A percentile compares a stretch with the other conserved stretches of the same genome.
Evolutionary conservation across 306 rosid genomes (phyloP).

Genomic region (Spatholobus suberectus): DNA sequence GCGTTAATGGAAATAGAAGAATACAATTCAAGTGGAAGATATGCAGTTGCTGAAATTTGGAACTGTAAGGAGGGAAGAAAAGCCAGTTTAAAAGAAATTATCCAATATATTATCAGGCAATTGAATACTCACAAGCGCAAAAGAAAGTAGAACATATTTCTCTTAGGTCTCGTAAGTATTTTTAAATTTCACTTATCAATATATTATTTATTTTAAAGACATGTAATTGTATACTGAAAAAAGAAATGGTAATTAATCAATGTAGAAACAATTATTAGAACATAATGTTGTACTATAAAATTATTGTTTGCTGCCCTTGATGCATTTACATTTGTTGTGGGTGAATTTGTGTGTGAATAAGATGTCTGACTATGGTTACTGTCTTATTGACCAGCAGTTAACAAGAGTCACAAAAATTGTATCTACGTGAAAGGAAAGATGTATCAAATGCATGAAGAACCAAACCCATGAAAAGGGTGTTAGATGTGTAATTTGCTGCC

Average conservation of each 20-base stretch:
- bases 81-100: conserved; percentile 56
- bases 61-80: conserved; percentile 50
- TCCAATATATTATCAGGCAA: conserved; percentile 38
- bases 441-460: neutral
- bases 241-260: neutral
- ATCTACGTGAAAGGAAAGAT: neutral
- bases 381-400: neutral
- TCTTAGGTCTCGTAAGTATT: neutral
- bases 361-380: neutral
- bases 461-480: too few species aligned
- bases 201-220: neutral
- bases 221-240: neutral
- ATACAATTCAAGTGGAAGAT: conserved; percentile 72
- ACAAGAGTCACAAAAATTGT: neutral
- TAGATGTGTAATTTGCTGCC: too few species aligned
- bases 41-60: conserved; percentile 63
- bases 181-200: neutral
- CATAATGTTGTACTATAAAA: neutral
- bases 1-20: conserved; percentile 66
- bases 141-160: conserved; percentile 11
- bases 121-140: conserved; percentile 43
- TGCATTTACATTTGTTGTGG: neutral
- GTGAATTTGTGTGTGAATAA: neutral
- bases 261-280: neutral
- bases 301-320: neutral